A percentile compares a stretch with the other conserved stretches of the same genome.
phyloP scores from a whole-genome alignment of 345 rosid genomes.

The Dovyalis caffra region DNA sequence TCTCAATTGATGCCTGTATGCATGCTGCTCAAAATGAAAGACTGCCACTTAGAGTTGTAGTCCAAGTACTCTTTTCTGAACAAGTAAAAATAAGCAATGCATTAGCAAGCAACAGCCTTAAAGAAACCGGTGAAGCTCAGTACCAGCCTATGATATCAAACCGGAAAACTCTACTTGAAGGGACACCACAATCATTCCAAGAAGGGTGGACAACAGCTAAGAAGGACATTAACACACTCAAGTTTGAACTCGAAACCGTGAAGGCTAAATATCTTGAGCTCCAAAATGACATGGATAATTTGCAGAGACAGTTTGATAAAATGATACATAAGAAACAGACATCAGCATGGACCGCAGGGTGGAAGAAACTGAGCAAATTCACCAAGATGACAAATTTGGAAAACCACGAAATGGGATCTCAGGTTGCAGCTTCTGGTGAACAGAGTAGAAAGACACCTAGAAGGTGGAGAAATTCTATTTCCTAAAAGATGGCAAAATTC shows the following conservation, averaged over 20 bases:
- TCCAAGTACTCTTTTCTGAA: slow-evolving; percentile 94
- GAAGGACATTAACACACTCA: slow-evolving; percentile 87
- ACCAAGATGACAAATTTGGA: slow-evolving; percentile 67
- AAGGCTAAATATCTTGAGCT: slow-evolving; percentile 84
- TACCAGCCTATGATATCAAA: slow-evolving; percentile 76
- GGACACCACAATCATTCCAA: slow-evolving; percentile 89
- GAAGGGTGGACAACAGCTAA: slow-evolving; percentile 94
- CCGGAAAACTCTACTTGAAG: slow-evolving; percentile 82
- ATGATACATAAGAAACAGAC: slow-evolving; percentile 63
- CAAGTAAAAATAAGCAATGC: slow-evolving; percentile 92
- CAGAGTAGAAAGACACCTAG: slow-evolving; percentile 69
- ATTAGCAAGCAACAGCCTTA: slow-evolving; percentile 59
- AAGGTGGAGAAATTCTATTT: slow-evolving; percentile 96
- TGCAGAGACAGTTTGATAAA: slow-evolving; percentile 85
- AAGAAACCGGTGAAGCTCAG: slow-evolving; percentile 56
- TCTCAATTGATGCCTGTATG: slow-evolving; percentile 94
- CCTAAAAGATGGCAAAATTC: slow-evolving; percentile 30
- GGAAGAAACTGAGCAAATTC: slow-evolving; percentile 89
- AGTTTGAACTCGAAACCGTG: slow-evolving; percentile 82
- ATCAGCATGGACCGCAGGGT: slow-evolving; percentile 78
- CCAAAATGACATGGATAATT: slow-evolving; percentile 78
- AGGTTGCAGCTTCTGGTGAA: slow-evolving; percentile 43
- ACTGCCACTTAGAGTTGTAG: slow-evolving; percentile 84
- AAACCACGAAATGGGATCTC: slow-evolving; percentile 55
- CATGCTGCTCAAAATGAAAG: slow-evolving; percentile 97